phyloP scores from a whole-genome alignment of 2,329 filamentous ascomycete genomes.

The Paecilomyces fulvus region DNA sequence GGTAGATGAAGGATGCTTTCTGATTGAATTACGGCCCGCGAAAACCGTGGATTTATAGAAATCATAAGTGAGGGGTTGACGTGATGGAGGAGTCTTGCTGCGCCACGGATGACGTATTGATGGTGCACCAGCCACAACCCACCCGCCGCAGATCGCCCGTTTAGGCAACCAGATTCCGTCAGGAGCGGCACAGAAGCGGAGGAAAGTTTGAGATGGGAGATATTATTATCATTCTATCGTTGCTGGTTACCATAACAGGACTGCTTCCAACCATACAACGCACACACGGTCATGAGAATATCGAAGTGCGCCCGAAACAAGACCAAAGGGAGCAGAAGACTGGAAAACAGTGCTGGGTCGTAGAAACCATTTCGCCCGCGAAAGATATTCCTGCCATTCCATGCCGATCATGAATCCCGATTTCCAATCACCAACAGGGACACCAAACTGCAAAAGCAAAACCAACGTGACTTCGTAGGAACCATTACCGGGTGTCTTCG shows the following conservation, averaged over 20 bases:
- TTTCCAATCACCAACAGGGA: background rate
- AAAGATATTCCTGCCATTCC: background rate
- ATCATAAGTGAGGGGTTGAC: background rate
- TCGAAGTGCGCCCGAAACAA: background rate
- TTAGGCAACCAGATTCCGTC: background rate
- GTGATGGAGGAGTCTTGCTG: conserved; percentile 9
- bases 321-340: background rate
- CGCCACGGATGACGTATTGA: conserved; percentile 29
- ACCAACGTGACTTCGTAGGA: background rate
- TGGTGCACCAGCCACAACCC: conserved; percentile 20
- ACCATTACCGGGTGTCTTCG: conserved; percentile 4
- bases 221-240: background rate
- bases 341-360: background rate
- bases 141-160: conserved; percentile 1
- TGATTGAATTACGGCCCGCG: background rate
- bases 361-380: background rate
- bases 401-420: background rate
- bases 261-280: background rate
- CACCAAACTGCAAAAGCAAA: background rate
- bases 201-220: background rate
- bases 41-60: background rate
- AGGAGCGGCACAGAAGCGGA: background rate
- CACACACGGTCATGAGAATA: background rate
- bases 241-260: background rate
- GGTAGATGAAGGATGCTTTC: background rate